Evolutionary conservation across 495 filamentous ascomycete genomes (phyloP), one percentile per base, ranked within the genome.

Genomic region (Penicillium argentinense): DNA sequence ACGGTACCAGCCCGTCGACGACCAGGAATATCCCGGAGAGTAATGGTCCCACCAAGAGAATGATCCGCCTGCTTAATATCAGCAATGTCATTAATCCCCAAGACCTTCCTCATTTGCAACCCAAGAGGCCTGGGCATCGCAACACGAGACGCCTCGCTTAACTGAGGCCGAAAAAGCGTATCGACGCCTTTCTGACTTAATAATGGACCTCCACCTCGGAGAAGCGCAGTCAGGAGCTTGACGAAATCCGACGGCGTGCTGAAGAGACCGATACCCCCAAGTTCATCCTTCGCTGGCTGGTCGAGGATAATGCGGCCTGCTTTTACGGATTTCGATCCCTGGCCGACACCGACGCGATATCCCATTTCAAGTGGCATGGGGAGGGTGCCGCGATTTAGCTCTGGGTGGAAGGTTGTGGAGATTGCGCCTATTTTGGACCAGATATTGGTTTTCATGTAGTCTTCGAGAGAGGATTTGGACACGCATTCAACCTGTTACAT

Each of bases 231-330:
- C 4, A 59, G 28, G 0, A 56, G 28, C 33, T 57, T 53, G 7
- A 33, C 17, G 30, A 43, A 53, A 39, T 53, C 32, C 57, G 12
- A 36, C 1, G 46, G 29, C 5, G 50, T 58, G 24, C 68, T 67
- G 42, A 60, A 79, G 9, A 77, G 33, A 1, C 82, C 82, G 0
- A 63, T 68, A 1, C 82, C 81, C 1, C 78, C 81, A 3, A 71
- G 47, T 42, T 71, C 63, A 21, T 74, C 61, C 23, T 49, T 9
- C n/a, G 32, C 53, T 44, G 44, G 54, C 66, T 45, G 48, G 1
- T 18, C 18, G 5, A 52, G 43, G 25, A 42, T 52, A 9, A 56
- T 30, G 1, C 26, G 25, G 8, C 33, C 28, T 30, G 22, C 1
- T 7, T 28, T 33, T 3, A 29, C 25, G 6, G 46, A 51, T 23